phyloP scores from a whole-genome alignment of 2,329 filamentous ascomycete genomes.

The Colletotrichum gigasporum region DNA sequence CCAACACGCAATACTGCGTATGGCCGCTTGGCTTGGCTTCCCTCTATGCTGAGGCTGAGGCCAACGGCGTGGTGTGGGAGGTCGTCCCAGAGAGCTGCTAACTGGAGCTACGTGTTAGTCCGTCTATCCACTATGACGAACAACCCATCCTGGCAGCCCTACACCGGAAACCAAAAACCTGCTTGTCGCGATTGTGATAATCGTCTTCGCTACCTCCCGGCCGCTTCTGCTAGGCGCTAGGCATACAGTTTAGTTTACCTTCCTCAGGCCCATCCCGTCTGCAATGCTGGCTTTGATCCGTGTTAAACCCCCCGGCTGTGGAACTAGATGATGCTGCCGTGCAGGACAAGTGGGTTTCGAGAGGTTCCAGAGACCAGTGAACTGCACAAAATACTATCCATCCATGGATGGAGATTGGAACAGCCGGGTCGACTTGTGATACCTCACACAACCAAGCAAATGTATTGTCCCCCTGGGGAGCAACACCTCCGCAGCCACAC shows the following conservation, averaged over 20 bases:
- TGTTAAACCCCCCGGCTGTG: not conserved
- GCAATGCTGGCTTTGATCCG: not conserved
- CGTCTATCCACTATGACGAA: constrained; percentile 26
- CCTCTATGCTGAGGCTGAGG: not conserved
- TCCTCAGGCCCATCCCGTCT: not conserved
- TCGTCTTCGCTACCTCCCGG: not conserved
- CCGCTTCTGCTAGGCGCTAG: too few relatives aligned
- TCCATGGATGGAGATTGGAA: too few relatives aligned
- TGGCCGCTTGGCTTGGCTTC: too few relatives aligned
- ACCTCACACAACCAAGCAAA: not conserved
- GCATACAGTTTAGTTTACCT: too few relatives aligned
- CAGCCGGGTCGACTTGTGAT: constrained; percentile 1
- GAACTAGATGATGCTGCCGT: constrained; percentile 22
- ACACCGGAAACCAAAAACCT: constrained; percentile 8
- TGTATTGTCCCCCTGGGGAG: not conserved
- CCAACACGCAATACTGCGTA: not conserved
- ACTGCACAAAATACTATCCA: too few relatives aligned
- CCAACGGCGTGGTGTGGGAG: not conserved
- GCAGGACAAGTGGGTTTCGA: constrained; percentile 1
- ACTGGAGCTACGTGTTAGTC: constrained; percentile 16
- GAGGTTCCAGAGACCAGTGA: not conserved
- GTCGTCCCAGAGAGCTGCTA: not conserved
- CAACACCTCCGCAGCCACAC: not conserved
- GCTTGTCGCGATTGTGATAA: constrained; percentile 1
- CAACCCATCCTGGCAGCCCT: constrained; percentile 6